These are phyloP conservation scores for Coprinopsis cinerea DNA, from an alignment of 768 basidiomycete genomes.

Conservation along the genomic window DNA sequence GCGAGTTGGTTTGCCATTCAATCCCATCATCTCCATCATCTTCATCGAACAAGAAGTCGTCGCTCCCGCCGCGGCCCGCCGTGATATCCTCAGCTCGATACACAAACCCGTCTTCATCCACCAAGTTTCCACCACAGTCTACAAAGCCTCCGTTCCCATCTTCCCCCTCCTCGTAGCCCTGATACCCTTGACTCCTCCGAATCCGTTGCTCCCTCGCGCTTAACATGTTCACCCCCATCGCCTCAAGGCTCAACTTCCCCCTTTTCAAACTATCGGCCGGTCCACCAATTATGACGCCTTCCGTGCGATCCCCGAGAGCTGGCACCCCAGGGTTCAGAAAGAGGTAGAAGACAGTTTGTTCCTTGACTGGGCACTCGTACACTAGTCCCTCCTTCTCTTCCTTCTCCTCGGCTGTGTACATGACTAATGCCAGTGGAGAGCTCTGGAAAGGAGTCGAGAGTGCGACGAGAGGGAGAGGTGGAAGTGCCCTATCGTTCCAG, in stretches of 20 bases:
- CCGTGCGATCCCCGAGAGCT: no score
- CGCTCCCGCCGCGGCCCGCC: no score
- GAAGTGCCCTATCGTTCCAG: not conserved
- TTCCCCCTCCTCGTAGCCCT: not conserved
- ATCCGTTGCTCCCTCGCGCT: not conserved
- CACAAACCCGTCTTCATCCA: constrained; percentile 1
- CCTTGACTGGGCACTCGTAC: constrained; percentile 3
- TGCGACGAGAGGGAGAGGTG: constrained; percentile 17
- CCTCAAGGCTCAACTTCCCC: not conserved
- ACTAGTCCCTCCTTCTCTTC: constrained; percentile 15
- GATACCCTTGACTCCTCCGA: not conserved
- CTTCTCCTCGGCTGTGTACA: constrained; percentile 35
- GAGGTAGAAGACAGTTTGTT: constrained; percentile 3
- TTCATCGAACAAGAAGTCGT: not conserved
- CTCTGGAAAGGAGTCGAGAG: constrained; percentile 45
- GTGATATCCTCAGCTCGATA: no score
- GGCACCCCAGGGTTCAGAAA: constrained; percentile 4
- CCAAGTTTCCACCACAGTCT: not conserved
- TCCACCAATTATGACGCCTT: no score
- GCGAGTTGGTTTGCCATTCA: not conserved
- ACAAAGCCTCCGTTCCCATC: not conserved
- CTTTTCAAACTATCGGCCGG: no score
- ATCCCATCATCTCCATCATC: constrained; percentile 7
- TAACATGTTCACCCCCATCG: not conserved
- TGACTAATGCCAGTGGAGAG: constrained; percentile 41